Evolutionary conservation across 148 eudicot genomes (phyloP).

Genomic region (Vaccinium vitisidaea): DNA sequence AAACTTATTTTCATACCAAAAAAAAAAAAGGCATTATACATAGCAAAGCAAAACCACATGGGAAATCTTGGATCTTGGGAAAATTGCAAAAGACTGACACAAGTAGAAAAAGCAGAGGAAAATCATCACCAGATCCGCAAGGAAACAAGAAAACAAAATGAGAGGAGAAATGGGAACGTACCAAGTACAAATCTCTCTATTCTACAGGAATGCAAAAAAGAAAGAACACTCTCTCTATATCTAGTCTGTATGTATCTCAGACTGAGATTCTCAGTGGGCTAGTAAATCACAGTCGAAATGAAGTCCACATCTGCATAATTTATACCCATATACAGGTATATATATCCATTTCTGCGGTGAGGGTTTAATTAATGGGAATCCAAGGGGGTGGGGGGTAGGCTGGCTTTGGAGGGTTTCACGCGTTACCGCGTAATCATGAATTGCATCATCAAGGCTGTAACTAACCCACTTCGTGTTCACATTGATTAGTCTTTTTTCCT

Average conservation of each 20-base stretch:
- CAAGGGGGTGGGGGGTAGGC: not conserved
- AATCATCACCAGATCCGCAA: not conserved
- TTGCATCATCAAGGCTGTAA: not conserved
- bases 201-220: not conserved
- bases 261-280: not conserved
- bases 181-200: not conserved
- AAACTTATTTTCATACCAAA: too few species aligned
- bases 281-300: not conserved
- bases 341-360: not conserved
- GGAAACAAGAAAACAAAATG: too few species aligned
- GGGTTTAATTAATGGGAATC: not conserved
- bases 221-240: not conserved
- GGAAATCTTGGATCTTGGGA: not conserved
- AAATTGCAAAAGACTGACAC: not conserved
- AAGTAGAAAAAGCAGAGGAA: not conserved
- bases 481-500: not conserved
- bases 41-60: not conserved
- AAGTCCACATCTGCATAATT: not conserved
- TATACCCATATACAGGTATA: not conserved
- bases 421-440: constrained; percentile 12
- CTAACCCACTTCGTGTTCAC: not conserved
- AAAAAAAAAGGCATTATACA: not conserved
- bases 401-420: not conserved
- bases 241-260: not conserved
- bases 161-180: not conserved